phyloP scores from a whole-genome alignment of 2,329 filamentous ascomycete genomes.

The Colletotrichum sp. region DNA sequence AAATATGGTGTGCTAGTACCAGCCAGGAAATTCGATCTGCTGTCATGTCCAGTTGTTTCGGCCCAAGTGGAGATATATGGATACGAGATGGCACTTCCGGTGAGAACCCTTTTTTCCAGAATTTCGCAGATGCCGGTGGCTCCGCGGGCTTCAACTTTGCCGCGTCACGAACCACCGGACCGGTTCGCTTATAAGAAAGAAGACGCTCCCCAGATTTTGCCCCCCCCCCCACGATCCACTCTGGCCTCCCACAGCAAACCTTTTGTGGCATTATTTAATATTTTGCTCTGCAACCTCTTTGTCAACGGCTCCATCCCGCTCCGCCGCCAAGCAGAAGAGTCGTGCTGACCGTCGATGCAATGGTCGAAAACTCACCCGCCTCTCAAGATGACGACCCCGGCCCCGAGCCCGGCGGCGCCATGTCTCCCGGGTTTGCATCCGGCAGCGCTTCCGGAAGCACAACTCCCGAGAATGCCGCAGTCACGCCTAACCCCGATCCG shows the following conservation, averaged over 20 bases:
- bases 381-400: conserved; percentile 21
- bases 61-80: conserved; percentile 17
- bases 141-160: not conserved
- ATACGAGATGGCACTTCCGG: conserved; percentile 12
- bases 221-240: conserved; percentile 11
- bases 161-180: conserved; percentile 9
- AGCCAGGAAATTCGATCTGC: conserved; percentile 14
- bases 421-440: not conserved
- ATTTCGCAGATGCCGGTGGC: not conserved
- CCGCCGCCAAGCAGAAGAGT: not conserved
- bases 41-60: conserved; percentile 14
- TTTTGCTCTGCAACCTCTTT: not conserved
- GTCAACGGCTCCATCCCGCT: not conserved
- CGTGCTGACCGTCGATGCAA: conserved; percentile 19
- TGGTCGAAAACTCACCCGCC: conserved; percentile 12
- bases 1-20: not conserved
- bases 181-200: conserved; percentile 18
- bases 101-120: not conserved
- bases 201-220: conserved; percentile 11
- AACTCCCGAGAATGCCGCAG: not conserved
- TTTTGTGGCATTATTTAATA: not conserved
- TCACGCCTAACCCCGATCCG: not conserved
- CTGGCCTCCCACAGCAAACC: not conserved
- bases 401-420: conserved; percentile 9
- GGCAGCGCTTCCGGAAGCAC: not conserved